Conservation (phyloP, 805 yeast genomes). For the Ogataea philodendri region DNA sequence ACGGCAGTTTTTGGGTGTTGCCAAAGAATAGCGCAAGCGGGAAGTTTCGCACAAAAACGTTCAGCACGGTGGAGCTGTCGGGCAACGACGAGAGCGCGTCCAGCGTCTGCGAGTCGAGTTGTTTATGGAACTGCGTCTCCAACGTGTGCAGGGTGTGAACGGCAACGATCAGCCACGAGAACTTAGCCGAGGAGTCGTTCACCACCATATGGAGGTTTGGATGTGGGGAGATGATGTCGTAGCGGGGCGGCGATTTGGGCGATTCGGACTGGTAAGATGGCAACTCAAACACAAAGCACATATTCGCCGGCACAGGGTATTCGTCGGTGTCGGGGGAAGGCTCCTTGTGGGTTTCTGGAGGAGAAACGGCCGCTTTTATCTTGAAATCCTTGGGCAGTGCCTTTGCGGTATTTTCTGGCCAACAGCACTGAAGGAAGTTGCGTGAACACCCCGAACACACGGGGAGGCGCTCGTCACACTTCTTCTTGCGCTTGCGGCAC, state of each 20-base stretch:
- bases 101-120: conserved; percentile 6
- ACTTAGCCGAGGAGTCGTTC: conserved; percentile 8
- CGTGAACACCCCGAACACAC: conserved; percentile 36
- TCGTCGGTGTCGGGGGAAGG: conserved; percentile 4
- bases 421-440: conserved; percentile 34
- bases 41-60: conserved; percentile 40
- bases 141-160: conserved; percentile 9
- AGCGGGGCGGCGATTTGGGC: conserved; percentile 1
- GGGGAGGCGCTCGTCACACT: conserved; percentile 35
- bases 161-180: conserved; percentile 15
- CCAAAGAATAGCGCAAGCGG: conserved; percentile 39
- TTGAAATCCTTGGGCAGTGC: conserved; percentile 30
- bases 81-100: conserved; percentile 7
- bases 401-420: conserved; percentile 30
- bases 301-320: conserved; percentile 26
- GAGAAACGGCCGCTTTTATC: conserved; percentile 22
- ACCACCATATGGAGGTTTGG: conserved; percentile 2
- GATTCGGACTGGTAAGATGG: conserved; percentile 22
- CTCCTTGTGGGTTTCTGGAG: conserved; percentile 5
- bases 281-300: conserved; percentile 31
- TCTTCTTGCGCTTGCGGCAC: conserved; percentile 38
- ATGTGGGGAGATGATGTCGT: conserved; percentile 2
- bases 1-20: conserved; percentile 35
- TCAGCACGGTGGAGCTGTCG: conserved; percentile 9
- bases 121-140: conserved; percentile 1